Evolutionary conservation across 306 rosid species (phyloP), one percentile per base, ranked within the genome.

Genomic region (Canavalia gladiata): DNA sequence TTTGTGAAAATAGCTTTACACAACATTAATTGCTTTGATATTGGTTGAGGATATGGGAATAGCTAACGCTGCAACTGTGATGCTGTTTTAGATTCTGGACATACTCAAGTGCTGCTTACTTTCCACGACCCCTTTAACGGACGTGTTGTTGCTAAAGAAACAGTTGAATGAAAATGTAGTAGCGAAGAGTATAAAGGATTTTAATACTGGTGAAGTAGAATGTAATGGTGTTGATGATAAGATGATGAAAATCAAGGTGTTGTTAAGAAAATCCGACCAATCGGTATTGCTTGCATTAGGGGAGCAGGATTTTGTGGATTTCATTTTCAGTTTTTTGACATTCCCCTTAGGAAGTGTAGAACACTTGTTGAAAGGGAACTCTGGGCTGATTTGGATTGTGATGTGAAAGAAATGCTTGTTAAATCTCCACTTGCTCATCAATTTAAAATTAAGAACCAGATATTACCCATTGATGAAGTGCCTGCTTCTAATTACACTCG

Each of bases 341-440:
- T 18, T 57, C 0, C 70, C 83, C 11, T 37, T 82, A 4, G 85
- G 81, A 57, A 56, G 39, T 2, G 73, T 82, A 51, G 41, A 47
- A 12, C 46, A 69, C 6, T 7, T 75, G 66, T 76, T 82, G 6
- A 12, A 75, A 10, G 85, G 85, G 1, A 28, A 28, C n/a, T 57
- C 73, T n/a, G 18, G 55, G 8, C 0, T 54, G 13, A 49, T 10
- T 49, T 49, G n/a, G 54, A 49, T 49, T 46, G 51, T 46, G 4
- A 49, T 49, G 4, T 49, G 12, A 49, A 65, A 1, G 71, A 65
- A 0, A 37, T 5, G 33, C 50, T 65, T 33, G 30, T n/a, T 35
- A 2, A 18, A 6, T 41, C 6, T 66, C 52, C 8, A 13, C 34
- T 41, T 7, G 34, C 72, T 0, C 31, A 9, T 18, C 66, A 30